Evolutionary conservation across 768 basidiomycete genomes (phyloP).

Genomic region (Leccinum broughii): DNA sequence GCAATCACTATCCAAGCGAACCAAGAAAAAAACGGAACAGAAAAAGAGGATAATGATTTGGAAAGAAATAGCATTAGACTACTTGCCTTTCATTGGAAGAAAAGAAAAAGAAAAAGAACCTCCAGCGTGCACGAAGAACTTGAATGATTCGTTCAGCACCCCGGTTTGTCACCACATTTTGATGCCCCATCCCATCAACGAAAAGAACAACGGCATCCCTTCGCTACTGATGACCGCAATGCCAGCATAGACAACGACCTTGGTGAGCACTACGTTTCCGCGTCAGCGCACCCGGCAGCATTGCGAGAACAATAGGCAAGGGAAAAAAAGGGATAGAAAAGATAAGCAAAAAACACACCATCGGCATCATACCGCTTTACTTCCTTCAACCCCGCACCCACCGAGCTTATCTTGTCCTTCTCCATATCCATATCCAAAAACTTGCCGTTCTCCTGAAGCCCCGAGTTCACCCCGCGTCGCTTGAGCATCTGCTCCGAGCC

Average conservation of each 20-base stretch:
- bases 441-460: slow-evolving; percentile 22
- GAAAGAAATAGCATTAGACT: background rate
- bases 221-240: slow-evolving; percentile 72
- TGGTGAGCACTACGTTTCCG: slow-evolving; percentile 68
- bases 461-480: slow-evolving; percentile 23
- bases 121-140: background rate
- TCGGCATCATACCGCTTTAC: slow-evolving; percentile 85
- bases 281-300: slow-evolving; percentile 5
- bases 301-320: background rate
- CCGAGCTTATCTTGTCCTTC: slow-evolving; percentile 32
- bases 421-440: slow-evolving; percentile 33
- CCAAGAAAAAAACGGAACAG: background rate
- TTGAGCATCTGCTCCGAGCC: slow-evolving; percentile 37
- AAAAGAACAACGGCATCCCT: slow-evolving; percentile 65
- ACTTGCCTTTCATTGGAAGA: background rate
- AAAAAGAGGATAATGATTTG: background rate
- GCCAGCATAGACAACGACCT: slow-evolving; percentile 87
- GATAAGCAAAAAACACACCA: slow-evolving; percentile 49
- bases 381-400: slow-evolving; percentile 5
- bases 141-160: background rate
- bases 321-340: background rate
- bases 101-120: background rate
- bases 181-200: slow-evolving; percentile 68
- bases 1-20: background rate
- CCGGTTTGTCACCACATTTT: slow-evolving; percentile 32